Evolutionary conservation across 768 basidiomycete species (phyloP), one percentile per base, ranked within the genome.

Genomic region (Trichaptum fuscoviolaceum): DNA sequence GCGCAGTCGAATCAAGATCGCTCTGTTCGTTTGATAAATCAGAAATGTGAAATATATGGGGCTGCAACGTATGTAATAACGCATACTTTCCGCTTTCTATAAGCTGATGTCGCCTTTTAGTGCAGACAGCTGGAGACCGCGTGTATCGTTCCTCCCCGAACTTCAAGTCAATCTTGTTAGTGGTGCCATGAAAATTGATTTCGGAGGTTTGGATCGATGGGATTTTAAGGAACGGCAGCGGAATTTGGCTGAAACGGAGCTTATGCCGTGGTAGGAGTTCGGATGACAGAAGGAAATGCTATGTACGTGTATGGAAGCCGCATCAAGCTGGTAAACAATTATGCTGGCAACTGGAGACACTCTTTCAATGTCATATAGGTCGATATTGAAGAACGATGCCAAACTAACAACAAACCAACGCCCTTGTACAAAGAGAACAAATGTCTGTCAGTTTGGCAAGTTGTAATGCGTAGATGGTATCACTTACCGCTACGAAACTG

Each of bases 71-170:
- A 73, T 75, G 88, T 82, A 35, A 35, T 30, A 17, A 6, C 18
- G 6, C 8, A 17, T 57, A n/a, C 24, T 57, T 3, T 15, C 0
- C 15, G 65, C 24, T 23, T 20, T 20, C 36, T 24, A 24, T 34
- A n/a, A 2, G 57, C 25, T 57, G 27, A 62, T 35, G 5, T 52
- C 15, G 63, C 15, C 42, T 30, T 35, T 9, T 73, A 93, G 92
- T 36, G 92, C 85, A 24, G 92, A 93, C 71, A 93, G 90, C 70
- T 93, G 91, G 91, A 85, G 92, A 23, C 88, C 88, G 12, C 81
- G 87, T 61, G 88, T 82, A 1, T 79, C 86, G 25, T 89, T 90
- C 71, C 84, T 93, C 7, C 84, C 82, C 67, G 91, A 92, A 74
- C 79, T 93, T 42, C 91, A 92, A 71, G 84, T 88, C 70, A 88